Base-by-base conservation (phyloP, 768 basidiomycete genomes). In the Suillus decipiens region DNA sequence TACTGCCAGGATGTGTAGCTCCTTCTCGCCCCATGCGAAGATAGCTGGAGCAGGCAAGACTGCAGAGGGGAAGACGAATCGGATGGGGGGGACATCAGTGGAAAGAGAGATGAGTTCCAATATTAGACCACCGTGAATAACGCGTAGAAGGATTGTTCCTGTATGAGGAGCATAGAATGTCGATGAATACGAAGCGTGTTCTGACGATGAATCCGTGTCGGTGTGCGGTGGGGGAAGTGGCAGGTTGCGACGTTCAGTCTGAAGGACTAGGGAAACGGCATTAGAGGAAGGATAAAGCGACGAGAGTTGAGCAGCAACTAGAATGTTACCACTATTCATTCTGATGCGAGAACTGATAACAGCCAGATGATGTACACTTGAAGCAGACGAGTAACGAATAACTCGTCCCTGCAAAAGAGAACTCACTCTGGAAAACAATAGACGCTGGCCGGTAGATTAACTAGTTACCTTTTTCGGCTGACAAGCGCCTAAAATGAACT, bases 41-140 rank as follows among this genome's bases (percentile, higher is more conserved):
- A 94, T 70, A 24, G 87, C 82, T 3, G 93, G 92, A 55, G 82
- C 77, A 14, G 88, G 80, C 33, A 92, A 73, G 57, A 95, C 74
- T 42, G 83, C 71, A 11, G 89, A 85, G 42, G 92, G 92, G 68
- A 93, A 92, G 66, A 90, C 81, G 72, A 95, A 86, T 62, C 92
- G 87, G 65, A 94, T 82, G 19, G 92, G 87, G 37, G 83, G 79
- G 2, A 87, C 78, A 66, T 85, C 78, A 1, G 83, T 81, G 6
- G 90, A 85, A 51, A 93, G 78, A n/a, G 92, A 91, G 42, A 87
- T 71, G 53, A 96, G 84, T 70, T 95, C 92, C 48, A 93, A 75
- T 57, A 93, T 87, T 65, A 86, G 76, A 31, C 88, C 89, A 51
- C 83, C 86, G 65, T 94, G 89, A 60, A 94, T 79, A 53, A 93